Evolutionary conservation across 2,329 filamentous ascomycete species (phyloP).

Genomic region (Trichophyton schoenleinii): DNA sequence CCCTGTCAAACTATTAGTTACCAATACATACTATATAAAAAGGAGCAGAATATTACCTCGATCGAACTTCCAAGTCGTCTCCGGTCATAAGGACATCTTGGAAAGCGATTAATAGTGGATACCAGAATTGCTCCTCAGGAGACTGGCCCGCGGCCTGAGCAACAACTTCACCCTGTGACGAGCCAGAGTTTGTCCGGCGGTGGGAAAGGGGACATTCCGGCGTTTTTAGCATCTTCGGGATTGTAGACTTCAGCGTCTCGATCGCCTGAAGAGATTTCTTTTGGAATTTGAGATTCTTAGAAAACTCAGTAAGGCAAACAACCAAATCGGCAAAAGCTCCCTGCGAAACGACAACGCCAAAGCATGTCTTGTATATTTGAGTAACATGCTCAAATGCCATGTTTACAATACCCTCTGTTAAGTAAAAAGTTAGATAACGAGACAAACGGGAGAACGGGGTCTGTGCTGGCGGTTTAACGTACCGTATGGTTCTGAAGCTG

Average conservation of each 20-base stretch:
- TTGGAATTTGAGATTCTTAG: slow-evolving; percentile 96
- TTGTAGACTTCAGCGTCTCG: slow-evolving; percentile 83
- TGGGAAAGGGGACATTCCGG: slow-evolving; percentile 86
- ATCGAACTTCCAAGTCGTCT: slow-evolving; percentile 92
- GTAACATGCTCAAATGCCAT: slow-evolving; percentile 94
- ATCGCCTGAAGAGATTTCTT: slow-evolving; percentile 96
- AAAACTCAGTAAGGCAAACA: slow-evolving; percentile 94
- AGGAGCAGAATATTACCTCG: slow-evolving; percentile 37
- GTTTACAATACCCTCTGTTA: slow-evolving; percentile 76
- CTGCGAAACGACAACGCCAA: slow-evolving; percentile 90
- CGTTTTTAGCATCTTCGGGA: slow-evolving; percentile 88
- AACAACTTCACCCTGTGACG: background rate
- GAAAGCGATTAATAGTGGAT: slow-evolving; percentile 93
- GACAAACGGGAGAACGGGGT: background rate
- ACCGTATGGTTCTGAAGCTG: slow-evolving; percentile 76
- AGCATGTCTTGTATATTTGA: slow-evolving; percentile 88
- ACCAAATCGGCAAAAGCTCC: slow-evolving; percentile 93
- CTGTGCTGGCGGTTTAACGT: slow-evolving; percentile 18
- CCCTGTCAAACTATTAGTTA: slow-evolving; percentile 31
- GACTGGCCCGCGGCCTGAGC: slow-evolving; percentile 45
- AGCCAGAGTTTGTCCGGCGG: slow-evolving; percentile 38
- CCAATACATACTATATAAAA: background rate
- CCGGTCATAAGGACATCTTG: slow-evolving; percentile 99
- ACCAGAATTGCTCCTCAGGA: slow-evolving; percentile 96
- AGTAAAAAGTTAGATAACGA: slow-evolving; percentile 15